Evolutionary conservation across 306 rosid species (phyloP).

Genomic region (Glycyrrhiza uralensis): DNA sequence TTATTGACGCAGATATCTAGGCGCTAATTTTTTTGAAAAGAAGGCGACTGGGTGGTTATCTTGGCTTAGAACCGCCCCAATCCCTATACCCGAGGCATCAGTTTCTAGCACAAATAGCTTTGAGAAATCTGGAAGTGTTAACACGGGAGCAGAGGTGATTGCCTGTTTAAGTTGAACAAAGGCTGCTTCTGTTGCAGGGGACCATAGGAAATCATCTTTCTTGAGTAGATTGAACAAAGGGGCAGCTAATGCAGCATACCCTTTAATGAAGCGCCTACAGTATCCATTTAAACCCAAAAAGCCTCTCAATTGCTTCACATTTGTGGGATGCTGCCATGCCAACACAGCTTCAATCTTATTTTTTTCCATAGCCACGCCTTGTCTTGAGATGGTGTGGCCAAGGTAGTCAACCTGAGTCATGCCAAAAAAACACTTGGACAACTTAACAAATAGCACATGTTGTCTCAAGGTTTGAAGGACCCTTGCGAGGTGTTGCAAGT

Average conservation of each 20-base stretch:
- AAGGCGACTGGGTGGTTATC: no score
- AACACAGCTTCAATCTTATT: neutral
- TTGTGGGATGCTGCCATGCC: neutral
- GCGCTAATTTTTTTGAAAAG: no score
- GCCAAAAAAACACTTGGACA: neutral
- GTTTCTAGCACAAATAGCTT: no score
- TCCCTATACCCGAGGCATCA: no score
- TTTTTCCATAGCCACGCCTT: neutral
- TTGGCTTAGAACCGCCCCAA: no score
- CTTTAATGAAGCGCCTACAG: neutral
- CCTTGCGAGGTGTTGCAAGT: neutral
- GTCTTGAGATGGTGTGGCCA: neutral
- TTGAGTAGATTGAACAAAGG: neutral
- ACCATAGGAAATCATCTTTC: neutral
- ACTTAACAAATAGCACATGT: neutral
- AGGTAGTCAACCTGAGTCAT: neutral
- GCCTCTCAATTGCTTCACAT: neutral
- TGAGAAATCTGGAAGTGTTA: no score
- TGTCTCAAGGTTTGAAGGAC: neutral
- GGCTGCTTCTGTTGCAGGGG: no score
- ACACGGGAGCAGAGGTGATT: no score
- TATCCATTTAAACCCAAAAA: neutral
- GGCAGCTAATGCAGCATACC: neutral
- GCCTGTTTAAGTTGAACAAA: no score
- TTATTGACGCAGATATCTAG: no score